phyloP scores from a whole-genome alignment of 257 asterid species.

The Fraxinus americana region DNA sequence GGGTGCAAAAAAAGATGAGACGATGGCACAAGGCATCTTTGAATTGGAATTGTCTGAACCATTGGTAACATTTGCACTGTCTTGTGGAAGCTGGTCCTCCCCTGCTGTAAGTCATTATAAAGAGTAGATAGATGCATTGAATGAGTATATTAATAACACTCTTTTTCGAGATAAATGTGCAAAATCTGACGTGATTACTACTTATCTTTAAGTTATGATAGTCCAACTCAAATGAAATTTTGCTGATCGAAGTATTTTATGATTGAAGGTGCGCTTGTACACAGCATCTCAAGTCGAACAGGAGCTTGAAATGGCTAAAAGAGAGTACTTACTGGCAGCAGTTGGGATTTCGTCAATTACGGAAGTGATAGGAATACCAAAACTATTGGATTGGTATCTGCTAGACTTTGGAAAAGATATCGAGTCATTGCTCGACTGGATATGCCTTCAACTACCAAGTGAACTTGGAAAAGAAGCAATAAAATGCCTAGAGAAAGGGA shows the following conservation, averaged over 20 bases:
- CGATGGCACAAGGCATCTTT: conserved; percentile 48
- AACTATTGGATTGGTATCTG: conserved; percentile 83
- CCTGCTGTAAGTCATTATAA: conserved; percentile 77
- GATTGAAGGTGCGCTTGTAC: conserved; percentile 68
- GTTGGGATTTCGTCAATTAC: conserved; percentile 57
- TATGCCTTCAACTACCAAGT: conserved; percentile 71
- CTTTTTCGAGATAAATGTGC: not conserved
- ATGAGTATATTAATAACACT: not conserved
- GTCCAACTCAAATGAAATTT: too few species aligned
- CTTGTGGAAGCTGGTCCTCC: conserved; percentile 98
- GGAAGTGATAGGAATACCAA: conserved; percentile 67
- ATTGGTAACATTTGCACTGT: conserved; percentile 85
- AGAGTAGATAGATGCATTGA: not conserved
- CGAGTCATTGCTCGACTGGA: conserved; percentile 83
- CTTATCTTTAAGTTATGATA: not conserved
- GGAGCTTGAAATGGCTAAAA: conserved; percentile 78
- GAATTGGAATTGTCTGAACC: conserved; percentile 82
- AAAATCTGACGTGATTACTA: too few species aligned
- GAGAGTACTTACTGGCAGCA: conserved; percentile 76
- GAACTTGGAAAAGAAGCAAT: conserved; percentile 71
- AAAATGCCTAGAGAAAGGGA: conserved; percentile 59
- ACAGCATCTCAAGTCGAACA: conserved; percentile 72
- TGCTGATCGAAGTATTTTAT: not conserved
- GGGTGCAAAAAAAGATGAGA: conserved; percentile 58
- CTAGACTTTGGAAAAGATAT: conserved; percentile 82